A percentile compares a stretch with the other conserved stretches of the same genome.
Conservation (phyloP, 1,139 yeast species). For the Suhomyces yuchorum region DNA sequence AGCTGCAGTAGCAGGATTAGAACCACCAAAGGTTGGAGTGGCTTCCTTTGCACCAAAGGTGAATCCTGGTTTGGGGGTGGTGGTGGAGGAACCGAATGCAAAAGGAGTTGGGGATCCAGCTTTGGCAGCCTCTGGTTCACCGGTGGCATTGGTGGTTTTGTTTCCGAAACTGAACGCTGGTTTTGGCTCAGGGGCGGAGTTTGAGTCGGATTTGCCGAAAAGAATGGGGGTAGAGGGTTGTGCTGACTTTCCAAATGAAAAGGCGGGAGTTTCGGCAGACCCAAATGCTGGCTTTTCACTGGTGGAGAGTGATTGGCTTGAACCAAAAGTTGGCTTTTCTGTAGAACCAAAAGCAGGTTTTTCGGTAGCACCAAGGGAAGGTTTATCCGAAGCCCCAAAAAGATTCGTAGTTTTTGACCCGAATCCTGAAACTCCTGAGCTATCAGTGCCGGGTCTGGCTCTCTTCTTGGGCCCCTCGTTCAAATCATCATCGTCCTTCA, state of each 20-base stretch:
- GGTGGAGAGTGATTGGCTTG: neutral
- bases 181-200: slow-evolving; percentile 2
- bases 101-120: slow-evolving; percentile 9
- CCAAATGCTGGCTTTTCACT: slow-evolving; percentile 7
- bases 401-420: neutral
- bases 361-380: neutral
- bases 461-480: slow-evolving; percentile 2
- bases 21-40: slow-evolving; percentile 17
- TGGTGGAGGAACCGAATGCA: slow-evolving; percentile 15
- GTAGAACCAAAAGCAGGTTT: neutral
- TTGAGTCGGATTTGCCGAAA: slow-evolving; percentile 6
- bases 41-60: slow-evolving; percentile 4
- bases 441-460: neutral
- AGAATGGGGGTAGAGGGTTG: slow-evolving; percentile 10
- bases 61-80: slow-evolving; percentile 7
- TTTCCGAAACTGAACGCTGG: slow-evolving; percentile 8
- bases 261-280: neutral
- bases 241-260: slow-evolving; percentile 18
- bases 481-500: neutral
- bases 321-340: neutral
- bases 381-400: neutral
- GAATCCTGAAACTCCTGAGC: neutral
- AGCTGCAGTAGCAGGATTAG: slow-evolving; percentile 7
- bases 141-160: neutral
- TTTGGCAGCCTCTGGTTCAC: neutral